Base-by-base conservation (phyloP, 495 filamentous ascomycete species). In the Jackrogersella multiformis region DNA sequence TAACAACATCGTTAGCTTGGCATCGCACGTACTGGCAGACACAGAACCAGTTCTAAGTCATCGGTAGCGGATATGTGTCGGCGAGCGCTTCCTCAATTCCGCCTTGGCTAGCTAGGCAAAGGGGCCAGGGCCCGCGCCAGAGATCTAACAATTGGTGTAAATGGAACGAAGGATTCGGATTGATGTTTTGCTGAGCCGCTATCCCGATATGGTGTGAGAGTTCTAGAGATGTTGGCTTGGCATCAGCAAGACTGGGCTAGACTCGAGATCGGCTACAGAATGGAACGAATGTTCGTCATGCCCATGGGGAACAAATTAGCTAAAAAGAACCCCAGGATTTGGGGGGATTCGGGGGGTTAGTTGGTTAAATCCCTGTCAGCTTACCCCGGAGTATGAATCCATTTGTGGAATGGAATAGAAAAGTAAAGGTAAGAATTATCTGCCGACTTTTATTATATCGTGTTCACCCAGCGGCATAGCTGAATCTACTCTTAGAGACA, bases 51-150 rank as follows among this genome's bases (percentile, higher is more conserved):
- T 3, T 10, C 23, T 24, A 16, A 39, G 21, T 49, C 28, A 24
- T 66, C 58, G 44, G 63, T 21, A 24, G 39, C 48, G 59, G 63
- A n/a, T 38, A 51, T 15, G 20, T 67, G 24, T 69, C 71, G 72
- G 69, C 66, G 38, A 66, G 12, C 18, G 45, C 24, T 63, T 35
- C 63, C 44, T 62, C 30, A 18, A 36, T 51, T 73, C 72, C 72
- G 72, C 63, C 72, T 74, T 74, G 72, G 72, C 72, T 36, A 4
- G 12, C 48, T 44, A 10, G 52, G 62, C 60, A 52, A 49, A 12
- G 49, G 45, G 36, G 18, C 20, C 55, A 30, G 39, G 39, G 26
- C 5, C 16, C 2, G 34, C 9, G n/a, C 24, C 49, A 23, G 36
- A 35, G 16, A 39, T 18, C 32, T 34, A 16, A 46, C 56, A 35